Percentiles rank a stretch among this genome's conserved stretches.
Evolutionary conservation across 805 yeast species (phyloP).

Genomic region (Cyberlindnera xishuangbannaensis): DNA sequence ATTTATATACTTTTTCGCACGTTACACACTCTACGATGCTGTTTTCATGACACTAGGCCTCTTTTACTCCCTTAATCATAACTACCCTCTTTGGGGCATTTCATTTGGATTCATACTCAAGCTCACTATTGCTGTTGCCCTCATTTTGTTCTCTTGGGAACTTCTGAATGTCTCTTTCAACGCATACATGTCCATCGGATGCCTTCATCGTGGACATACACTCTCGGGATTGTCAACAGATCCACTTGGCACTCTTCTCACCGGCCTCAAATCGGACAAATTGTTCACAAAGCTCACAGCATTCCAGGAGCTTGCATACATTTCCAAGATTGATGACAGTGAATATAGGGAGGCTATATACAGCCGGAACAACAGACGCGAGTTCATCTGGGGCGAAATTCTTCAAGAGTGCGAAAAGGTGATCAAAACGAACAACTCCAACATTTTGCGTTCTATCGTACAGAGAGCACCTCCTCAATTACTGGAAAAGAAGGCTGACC

Average conservation of each 20-base stretch:
- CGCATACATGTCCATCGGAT: constrained; percentile 67
- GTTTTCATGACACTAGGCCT: constrained; percentile 28
- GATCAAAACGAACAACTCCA: constrained; percentile 42
- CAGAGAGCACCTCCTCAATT: constrained; percentile 1
- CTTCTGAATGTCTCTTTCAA: constrained; percentile 49
- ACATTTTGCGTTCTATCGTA: constrained; percentile 27
- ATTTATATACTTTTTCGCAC: constrained; percentile 33
- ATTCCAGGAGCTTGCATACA: constrained; percentile 67
- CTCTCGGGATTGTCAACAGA: constrained; percentile 53
- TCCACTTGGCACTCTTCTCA: constrained; percentile 56
- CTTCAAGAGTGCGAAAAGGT: constrained; percentile 55
- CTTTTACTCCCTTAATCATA: constrained; percentile 33
- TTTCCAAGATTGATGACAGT: constrained; percentile 44
- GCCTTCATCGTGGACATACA: constrained; percentile 60
- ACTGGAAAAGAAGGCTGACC: constrained; percentile 16
- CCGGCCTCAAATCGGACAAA: constrained; percentile 52
- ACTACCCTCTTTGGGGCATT: constrained; percentile 34
- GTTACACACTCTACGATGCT: constrained; percentile 38
- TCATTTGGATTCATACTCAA: constrained; percentile 28
- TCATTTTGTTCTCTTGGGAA: constrained; percentile 46
- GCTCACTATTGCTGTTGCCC: constrained; percentile 29
- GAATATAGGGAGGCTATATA: constrained; percentile 50
- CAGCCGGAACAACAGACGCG: constrained; percentile 39
- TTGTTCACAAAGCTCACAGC: constrained; percentile 56
- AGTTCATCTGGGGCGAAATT: constrained; percentile 51